These are phyloP conservation scores for Pseudomicrostroma phylloplanum DNA, from an alignment of 1,284 basidiomycete species.

Conservation along the genomic window DNA sequence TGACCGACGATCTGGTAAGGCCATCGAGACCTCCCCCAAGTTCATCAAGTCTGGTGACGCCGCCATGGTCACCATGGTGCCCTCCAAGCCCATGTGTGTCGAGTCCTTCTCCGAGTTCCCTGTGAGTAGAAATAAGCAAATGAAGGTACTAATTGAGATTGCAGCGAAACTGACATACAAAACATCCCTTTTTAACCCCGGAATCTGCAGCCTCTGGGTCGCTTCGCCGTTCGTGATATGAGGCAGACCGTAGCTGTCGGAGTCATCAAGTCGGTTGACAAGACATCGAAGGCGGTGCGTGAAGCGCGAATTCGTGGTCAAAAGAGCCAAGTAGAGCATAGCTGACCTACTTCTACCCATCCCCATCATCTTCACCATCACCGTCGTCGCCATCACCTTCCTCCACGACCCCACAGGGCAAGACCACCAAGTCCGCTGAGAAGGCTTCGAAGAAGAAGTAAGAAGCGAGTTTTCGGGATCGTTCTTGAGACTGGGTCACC, in stretches of 20 bases:
- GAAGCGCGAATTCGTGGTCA: too few species aligned
- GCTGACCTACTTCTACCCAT: too few species aligned
- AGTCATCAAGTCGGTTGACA: slow-evolving; percentile 69
- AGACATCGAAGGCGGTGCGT: slow-evolving; percentile 10
- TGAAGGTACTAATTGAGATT: too few species aligned
- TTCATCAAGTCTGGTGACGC: slow-evolving; percentile 64
- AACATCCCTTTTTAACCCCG: too few species aligned
- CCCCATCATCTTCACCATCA: too few species aligned
- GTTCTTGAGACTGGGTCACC: neutral
- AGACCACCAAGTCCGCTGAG: slow-evolving; percentile 63
- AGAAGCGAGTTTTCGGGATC: slow-evolving; percentile 1
- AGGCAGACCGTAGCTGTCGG: slow-evolving; percentile 64
- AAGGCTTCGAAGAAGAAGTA: slow-evolving; percentile 61
- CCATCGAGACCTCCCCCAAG: slow-evolving; percentile 80
- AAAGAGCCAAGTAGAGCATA: slow-evolving; percentile 59
- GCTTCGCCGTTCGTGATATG: slow-evolving; percentile 67
- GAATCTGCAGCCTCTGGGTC: slow-evolving; percentile 99
- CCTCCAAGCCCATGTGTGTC: slow-evolving; percentile 96
- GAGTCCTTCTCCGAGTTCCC: slow-evolving; percentile 97
- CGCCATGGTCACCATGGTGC: slow-evolving; percentile 95
- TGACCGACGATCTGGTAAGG: slow-evolving; percentile 87
- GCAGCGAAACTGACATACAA: too few species aligned
- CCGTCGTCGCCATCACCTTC: too few species aligned
- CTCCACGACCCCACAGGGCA: too few species aligned
- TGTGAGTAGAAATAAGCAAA: too few species aligned